These are phyloP conservation scores for Phytophthora aleatoria DNA, from an alignment of 352 stramenopile genomes.

Conservation along the genomic window DNA sequence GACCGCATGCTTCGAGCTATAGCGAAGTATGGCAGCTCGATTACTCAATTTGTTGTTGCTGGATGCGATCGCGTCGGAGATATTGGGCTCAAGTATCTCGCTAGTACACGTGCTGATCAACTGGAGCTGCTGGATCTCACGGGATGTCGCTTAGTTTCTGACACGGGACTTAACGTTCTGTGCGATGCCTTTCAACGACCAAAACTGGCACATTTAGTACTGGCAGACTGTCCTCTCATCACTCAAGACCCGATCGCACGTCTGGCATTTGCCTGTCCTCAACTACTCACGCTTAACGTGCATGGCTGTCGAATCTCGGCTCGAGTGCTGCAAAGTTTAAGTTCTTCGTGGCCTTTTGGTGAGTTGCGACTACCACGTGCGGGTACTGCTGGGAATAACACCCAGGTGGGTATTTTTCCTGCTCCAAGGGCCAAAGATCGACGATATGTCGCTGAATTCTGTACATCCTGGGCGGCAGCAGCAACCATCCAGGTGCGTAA, in stretches of 20 bases:
- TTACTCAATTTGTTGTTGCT: slow-evolving; percentile 59
- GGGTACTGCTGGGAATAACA: slow-evolving; percentile 17
- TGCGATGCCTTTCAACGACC: slow-evolving; percentile 62
- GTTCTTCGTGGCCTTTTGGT: slow-evolving; percentile 70
- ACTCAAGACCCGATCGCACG: slow-evolving; percentile 69
- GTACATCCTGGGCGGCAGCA: slow-evolving; percentile 56
- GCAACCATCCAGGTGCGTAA: slow-evolving; percentile 58
- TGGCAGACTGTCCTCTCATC: slow-evolving; percentile 60
- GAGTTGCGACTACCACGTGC: slow-evolving; percentile 45
- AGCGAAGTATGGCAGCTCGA: slow-evolving; percentile 27
- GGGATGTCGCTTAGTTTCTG: slow-evolving; percentile 54
- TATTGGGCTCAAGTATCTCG: slow-evolving; percentile 54
- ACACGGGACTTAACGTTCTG: slow-evolving; percentile 54
- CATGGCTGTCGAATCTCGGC: slow-evolving; percentile 66
- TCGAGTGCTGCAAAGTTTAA: slow-evolving; percentile 62
- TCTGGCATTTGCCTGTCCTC: slow-evolving; percentile 64
- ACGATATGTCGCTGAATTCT: slow-evolving; percentile 64
- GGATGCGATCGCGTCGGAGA: slow-evolving; percentile 74
- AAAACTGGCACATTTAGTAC: slow-evolving; percentile 56
- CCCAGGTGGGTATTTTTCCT: slow-evolving; percentile 70
- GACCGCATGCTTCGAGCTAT: slow-evolving; percentile 67
- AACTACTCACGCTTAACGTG: slow-evolving; percentile 73
- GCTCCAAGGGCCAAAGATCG: slow-evolving; percentile 68
- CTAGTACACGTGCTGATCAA: slow-evolving; percentile 49
- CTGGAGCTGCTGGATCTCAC: slow-evolving; percentile 71